Evolutionary conservation across 2,329 filamentous ascomycete genomes (phyloP).

Genomic region (Septoria petroselini): DNA sequence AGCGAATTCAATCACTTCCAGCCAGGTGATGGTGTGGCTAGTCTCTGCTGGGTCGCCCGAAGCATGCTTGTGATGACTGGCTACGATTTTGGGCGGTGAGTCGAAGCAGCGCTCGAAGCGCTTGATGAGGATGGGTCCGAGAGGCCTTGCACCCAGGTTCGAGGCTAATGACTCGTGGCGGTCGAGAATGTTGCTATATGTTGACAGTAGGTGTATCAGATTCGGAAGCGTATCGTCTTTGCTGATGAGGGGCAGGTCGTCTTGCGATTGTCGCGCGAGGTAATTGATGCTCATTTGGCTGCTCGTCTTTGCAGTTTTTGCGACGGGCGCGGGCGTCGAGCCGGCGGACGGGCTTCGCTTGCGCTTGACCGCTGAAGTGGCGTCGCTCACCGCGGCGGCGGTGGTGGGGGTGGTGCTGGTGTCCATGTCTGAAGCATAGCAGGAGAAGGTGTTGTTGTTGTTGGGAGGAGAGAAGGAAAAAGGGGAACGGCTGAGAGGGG

Average conservation of each 20-base stretch:
- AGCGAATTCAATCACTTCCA: constrained; percentile 82
- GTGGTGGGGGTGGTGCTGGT: constrained; percentile 6
- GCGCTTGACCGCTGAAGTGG: constrained; percentile 43
- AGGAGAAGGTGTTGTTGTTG: not conserved
- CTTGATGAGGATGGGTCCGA: constrained; percentile 78
- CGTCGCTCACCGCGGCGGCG: constrained; percentile 15
- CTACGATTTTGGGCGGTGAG: constrained; percentile 67
- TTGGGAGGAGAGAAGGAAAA: constrained; percentile 16
- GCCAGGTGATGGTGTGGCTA: constrained; percentile 65
- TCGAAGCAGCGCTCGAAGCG: constrained; percentile 85
- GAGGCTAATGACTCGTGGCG: constrained; percentile 83
- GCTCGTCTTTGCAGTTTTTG: constrained; percentile 47
- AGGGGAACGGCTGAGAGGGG: constrained; percentile 2
- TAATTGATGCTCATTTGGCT: constrained; percentile 67
- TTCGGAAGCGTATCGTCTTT: constrained; percentile 69
- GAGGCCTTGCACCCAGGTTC: constrained; percentile 77
- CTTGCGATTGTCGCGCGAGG: constrained; percentile 59
- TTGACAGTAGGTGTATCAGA: constrained; percentile 67
- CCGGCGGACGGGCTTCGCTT: constrained; percentile 44
- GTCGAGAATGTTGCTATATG: constrained; percentile 82
- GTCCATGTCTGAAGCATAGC: constrained; percentile 16
- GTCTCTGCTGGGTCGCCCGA: constrained; percentile 38
- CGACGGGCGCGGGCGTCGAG: constrained; percentile 31
- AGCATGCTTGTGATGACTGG: constrained; percentile 48
- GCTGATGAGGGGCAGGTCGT: constrained; percentile 61